Conservation (phyloP, 2,329 filamentous ascomycete species). For the Huntiella abstrusa region DNA sequence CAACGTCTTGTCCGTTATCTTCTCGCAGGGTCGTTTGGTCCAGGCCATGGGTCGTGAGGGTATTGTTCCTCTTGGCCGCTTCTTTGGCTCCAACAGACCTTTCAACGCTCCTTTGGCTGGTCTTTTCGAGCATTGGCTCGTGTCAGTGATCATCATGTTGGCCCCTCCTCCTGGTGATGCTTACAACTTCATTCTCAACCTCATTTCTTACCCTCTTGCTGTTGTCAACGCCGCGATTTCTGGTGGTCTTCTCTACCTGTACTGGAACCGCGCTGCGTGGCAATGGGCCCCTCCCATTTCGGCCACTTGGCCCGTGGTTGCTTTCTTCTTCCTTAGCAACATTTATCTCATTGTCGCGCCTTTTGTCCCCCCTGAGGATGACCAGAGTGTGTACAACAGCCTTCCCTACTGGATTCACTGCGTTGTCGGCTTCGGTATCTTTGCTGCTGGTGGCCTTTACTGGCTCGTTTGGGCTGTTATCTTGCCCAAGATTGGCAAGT, state of each 20-base stretch:
- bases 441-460: slow-evolving; percentile 33
- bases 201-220: slow-evolving; percentile 46
- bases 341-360: slow-evolving; percentile 41
- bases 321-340: slow-evolving; percentile 43
- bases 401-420: slow-evolving; percentile 41
- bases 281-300: slow-evolving; percentile 36
- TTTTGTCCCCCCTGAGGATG: slow-evolving; percentile 32
- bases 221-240: slow-evolving; percentile 37
- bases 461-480: slow-evolving; percentile 37
- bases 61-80: slow-evolving; percentile 40
- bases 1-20: slow-evolving; percentile 49
- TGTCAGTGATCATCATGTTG: slow-evolving; percentile 46
- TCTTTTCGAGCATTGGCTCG: slow-evolving; percentile 44
- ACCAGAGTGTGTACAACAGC: slow-evolving; percentile 32
- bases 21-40: slow-evolving; percentile 46
- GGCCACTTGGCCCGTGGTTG: slow-evolving; percentile 32
- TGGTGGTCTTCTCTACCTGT: slow-evolving; percentile 33
- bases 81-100: slow-evolving; percentile 46
- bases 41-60: slow-evolving; percentile 49
- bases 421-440: slow-evolving; percentile 35
- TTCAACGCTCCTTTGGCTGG: slow-evolving; percentile 43
- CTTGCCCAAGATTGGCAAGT: slow-evolving; percentile 30
- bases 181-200: slow-evolving; percentile 43
- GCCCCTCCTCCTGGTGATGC: slow-evolving; percentile 48
- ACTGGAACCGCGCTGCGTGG: slow-evolving; percentile 26